These are phyloP conservation scores for Rhynchospora tenuis DNA, from an alignment of 176 grass and related monocot genomes.

Conservation along the genomic window DNA sequence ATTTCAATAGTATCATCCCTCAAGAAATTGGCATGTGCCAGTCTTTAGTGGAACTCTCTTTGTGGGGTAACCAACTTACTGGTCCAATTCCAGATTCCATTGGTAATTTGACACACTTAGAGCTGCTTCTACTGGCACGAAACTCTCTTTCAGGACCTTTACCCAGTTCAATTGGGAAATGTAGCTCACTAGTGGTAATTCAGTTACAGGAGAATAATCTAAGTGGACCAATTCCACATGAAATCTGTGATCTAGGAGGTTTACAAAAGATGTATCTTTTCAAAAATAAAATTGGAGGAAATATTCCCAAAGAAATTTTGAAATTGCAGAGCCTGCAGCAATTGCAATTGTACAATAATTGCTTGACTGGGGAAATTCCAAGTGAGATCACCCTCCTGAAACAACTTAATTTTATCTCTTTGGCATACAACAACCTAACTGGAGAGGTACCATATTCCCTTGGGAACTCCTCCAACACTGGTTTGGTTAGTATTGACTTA, in stretches of 20 bases:
- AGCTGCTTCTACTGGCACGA: constrained; percentile 28
- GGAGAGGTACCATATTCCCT: constrained; percentile 36
- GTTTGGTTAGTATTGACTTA: constrained; percentile 39
- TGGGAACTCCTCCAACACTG: constrained; percentile 32
- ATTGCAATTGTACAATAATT: constrained; percentile 29
- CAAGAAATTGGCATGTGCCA: constrained; percentile 30
- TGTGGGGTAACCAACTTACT: constrained; percentile 38
- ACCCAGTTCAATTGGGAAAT: too few species aligned
- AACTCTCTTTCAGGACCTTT: constrained; percentile 12
- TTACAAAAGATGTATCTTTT: constrained; percentile 32
- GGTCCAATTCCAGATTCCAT: constrained; percentile 28
- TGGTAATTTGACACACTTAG: constrained; percentile 27
- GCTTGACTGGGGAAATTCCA: constrained; percentile 37
- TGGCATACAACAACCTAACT: constrained; percentile 35
- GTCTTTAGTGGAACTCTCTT: constrained; percentile 22
- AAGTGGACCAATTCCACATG: constrained; percentile 14
- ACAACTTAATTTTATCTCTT: constrained; percentile 33
- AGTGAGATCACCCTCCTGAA: constrained; percentile 36
- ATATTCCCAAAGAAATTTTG: constrained; percentile 29
- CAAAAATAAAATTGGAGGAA: constrained; percentile 35
- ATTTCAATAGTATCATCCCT: constrained; percentile 30
- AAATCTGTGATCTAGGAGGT: constrained; percentile 26
- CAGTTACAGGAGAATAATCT: too few species aligned
- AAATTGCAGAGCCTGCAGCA: constrained; percentile 33
- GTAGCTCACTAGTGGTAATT: too few species aligned